Percentiles rank a stretch among this genome's conserved stretches.
phyloP scores from a whole-genome alignment of 163 green algal genomes.

The Scenedesmus sp. region DNA sequence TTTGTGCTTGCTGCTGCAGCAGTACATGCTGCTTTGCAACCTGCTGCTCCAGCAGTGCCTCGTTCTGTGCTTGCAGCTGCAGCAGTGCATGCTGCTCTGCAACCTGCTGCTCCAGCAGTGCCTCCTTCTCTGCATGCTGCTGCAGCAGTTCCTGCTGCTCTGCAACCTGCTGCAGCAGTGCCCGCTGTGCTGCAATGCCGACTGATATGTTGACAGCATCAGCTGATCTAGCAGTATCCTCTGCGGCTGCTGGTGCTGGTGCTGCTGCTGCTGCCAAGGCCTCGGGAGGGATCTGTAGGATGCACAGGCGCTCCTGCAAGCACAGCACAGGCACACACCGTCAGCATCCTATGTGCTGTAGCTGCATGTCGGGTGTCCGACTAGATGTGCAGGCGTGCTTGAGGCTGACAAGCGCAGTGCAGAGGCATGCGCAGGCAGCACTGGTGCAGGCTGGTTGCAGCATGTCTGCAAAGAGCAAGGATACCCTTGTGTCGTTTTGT shows the following conservation, averaged over 20 bases:
- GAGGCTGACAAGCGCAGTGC: background rate
- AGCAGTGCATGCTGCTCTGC: no score
- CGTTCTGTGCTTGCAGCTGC: no score
- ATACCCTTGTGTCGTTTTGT: background rate
- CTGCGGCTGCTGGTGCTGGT: background rate
- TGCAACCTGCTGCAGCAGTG: no score
- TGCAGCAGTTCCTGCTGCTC: constrained; percentile 10
- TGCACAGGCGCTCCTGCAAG: constrained; percentile 28
- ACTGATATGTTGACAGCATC: background rate
- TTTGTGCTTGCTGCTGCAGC: no score
- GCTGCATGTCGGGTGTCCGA: no score
- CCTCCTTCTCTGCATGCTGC: no score
- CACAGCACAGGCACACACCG: background rate
- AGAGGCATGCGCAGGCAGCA: background rate
- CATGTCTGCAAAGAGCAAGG: background rate
- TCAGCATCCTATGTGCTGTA: background rate
- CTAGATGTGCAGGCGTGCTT: background rate
- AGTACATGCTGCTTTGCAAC: no score
- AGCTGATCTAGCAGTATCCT: background rate
- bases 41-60: no score
- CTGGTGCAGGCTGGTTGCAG: background rate
- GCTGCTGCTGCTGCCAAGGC: no score
- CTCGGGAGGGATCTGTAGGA: no score
- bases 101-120: no score
- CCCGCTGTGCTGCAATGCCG: no score